phyloP scores from a whole-genome alignment of 2,329 filamentous ascomycete species.

The Neopestalotiopsis sp. region DNA sequence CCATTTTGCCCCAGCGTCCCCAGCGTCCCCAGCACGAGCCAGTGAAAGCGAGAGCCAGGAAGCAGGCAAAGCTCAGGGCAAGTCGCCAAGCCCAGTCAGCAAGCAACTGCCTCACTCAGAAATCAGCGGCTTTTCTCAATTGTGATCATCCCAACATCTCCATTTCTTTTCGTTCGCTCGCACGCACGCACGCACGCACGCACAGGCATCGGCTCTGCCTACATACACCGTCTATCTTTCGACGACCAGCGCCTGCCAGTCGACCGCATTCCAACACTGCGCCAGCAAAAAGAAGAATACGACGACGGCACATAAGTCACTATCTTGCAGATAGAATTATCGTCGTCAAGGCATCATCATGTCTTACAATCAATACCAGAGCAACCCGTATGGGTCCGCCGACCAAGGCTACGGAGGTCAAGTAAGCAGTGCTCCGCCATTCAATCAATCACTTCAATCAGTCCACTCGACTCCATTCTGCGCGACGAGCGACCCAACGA shows the following conservation, averaged over 20 bases:
- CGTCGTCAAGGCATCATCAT: slow-evolving; percentile 42
- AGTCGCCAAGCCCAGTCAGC: slow-evolving; percentile 11
- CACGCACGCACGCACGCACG: not conserved
- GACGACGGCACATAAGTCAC: too few species aligned
- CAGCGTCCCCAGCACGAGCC: not conserved
- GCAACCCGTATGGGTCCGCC: slow-evolving; percentile 66
- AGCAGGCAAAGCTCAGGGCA: slow-evolving; percentile 12
- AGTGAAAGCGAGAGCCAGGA: not conserved
- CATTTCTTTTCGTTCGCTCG: not conserved
- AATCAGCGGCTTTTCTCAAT: slow-evolving; percentile 13
- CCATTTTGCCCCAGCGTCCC: not conserved
- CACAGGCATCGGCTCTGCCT: not conserved
- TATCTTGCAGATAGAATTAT: not conserved
- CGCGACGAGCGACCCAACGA: not conserved
- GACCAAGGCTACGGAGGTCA: slow-evolving; percentile 49
- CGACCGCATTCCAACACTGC: slow-evolving; percentile 5
- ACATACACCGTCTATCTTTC: not conserved
- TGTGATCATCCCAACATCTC: slow-evolving; percentile 9
- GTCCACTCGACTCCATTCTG: slow-evolving; percentile 4
- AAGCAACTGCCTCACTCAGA: slow-evolving; percentile 11
- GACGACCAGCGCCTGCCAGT: not conserved
- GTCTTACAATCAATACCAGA: slow-evolving; percentile 65
- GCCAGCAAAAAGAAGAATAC: not conserved
- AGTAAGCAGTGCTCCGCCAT: slow-evolving; percentile 43
- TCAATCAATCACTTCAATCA: slow-evolving; percentile 7